Evolutionary conservation across 1,284 basidiomycete genomes (phyloP).

Genomic region (Tylopilus sp.): DNA sequence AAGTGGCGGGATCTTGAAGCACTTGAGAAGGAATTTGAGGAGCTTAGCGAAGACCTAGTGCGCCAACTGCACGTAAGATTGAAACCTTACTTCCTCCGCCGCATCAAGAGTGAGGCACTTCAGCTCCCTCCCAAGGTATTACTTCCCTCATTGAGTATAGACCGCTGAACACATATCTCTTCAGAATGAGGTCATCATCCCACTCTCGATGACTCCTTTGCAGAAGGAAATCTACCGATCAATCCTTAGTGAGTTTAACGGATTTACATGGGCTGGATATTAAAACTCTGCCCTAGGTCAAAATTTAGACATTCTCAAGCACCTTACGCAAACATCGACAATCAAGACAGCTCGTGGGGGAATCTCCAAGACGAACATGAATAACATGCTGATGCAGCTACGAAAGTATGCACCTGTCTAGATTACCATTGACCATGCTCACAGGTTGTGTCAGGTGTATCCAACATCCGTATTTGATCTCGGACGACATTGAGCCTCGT

Average conservation of each 20-base stretch:
- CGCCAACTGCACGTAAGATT: slow-evolving; percentile 75
- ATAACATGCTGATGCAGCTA: slow-evolving; percentile 84
- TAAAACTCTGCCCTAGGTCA: slow-evolving; percentile 45
- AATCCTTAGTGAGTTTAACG: slow-evolving; percentile 55
- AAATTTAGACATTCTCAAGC: slow-evolving; percentile 63
- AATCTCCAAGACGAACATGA: slow-evolving; percentile 52
- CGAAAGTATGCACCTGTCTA: slow-evolving; percentile 57
- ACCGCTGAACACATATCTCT: slow-evolving; percentile 13
- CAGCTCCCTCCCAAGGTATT: slow-evolving; percentile 86
- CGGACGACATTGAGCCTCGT: slow-evolving; percentile 76
- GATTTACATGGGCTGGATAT: neutral
- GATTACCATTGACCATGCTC: slow-evolving; percentile 1
- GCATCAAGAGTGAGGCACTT: slow-evolving; percentile 90
- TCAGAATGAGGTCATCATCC: slow-evolving; percentile 87
- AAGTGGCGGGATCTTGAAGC: slow-evolving; percentile 73
- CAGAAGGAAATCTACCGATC: slow-evolving; percentile 90
- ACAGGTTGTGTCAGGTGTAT: slow-evolving; percentile 52
- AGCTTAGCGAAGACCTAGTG: slow-evolving; percentile 74
- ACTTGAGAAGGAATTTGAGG: slow-evolving; percentile 69
- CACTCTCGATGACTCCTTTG: slow-evolving; percentile 82
- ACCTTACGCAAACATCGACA: slow-evolving; percentile 45
- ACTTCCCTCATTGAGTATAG: neutral
- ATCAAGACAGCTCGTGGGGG: slow-evolving; percentile 32
- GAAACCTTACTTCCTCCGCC: slow-evolving; percentile 89
- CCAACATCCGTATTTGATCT: slow-evolving; percentile 90